Base-by-base conservation (phyloP, 164 flowering plant genomes). In the Magnolia officinalis region DNA sequence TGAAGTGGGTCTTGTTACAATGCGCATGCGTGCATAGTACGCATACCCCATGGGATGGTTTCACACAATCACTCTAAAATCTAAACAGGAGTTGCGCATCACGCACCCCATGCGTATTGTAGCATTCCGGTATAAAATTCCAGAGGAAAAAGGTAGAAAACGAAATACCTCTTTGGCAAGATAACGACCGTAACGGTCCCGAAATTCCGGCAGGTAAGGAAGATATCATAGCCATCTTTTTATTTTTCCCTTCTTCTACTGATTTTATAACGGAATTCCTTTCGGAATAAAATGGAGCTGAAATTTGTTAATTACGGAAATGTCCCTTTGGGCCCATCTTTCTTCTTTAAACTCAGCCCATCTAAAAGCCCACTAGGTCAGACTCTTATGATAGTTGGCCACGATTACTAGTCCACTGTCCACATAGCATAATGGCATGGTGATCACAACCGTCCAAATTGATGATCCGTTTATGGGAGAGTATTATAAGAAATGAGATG, bases 161-260 rank as follows among this genome's bases (percentile, higher is more conserved):
- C 16, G 37, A n/a, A 63, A 16, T 13, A 68, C 71, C 71, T 68
- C 19, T 6, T 26, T 68, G 29, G 71, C 71, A 29, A 16, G 71
- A 2, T 5, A 64, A 64, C 67, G 67, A 13, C 67, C 7, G 71
- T 8, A 68, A 68, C 49, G 29, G 71, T 16, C 16, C 16, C 50
- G 71, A 37, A 68, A 68, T 13, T 68, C 71, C 18, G 6, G 71
- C 71, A 29, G 71, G 71, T 6, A 68, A 68, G 49, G 71, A 29
- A 68, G 71, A 16, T 19, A 68, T 24, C 5, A 18, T 29, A 2
- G 71, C 71, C 71, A 31, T 31, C n/a, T 67, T 19, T 5, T 31
- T 37, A 2, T 31, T 6, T 14, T 67, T 67, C 18, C 8, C 11
- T 16, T 16, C 61, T 55, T 55, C 61, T 37, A 37, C 45, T 16